These are phyloP conservation scores for Spathaspora passalidarum DNA, from an alignment of 805 yeast genomes.

Conservation along the genomic window DNA sequence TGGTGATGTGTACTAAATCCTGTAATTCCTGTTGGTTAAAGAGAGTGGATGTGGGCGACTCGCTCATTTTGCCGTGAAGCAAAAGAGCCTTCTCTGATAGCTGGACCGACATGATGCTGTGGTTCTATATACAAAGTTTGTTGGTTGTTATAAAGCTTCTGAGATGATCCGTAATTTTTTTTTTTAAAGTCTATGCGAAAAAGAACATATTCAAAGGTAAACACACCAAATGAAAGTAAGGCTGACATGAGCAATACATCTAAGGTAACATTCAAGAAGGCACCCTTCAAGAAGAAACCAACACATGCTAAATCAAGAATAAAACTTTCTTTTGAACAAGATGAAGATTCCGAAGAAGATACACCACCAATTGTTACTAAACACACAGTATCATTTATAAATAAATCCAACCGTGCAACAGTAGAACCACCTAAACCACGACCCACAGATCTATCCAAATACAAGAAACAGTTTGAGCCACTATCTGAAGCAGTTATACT, in stretches of 20 bases:
- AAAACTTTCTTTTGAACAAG: constrained; percentile 18
- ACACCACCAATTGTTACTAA: not conserved
- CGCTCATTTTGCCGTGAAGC: constrained; percentile 66
- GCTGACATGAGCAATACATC: not conserved
- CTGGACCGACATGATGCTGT: constrained; percentile 14
- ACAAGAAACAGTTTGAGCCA: constrained; percentile 9
- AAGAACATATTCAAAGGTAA: too few relatives aligned
- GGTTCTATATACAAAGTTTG: not conserved
- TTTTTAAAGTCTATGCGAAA: not conserved
- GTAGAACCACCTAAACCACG: constrained; percentile 1
- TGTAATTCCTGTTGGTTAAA: constrained; percentile 72
- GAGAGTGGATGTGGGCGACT: constrained; percentile 43
- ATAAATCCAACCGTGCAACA: not conserved
- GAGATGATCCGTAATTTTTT: constrained; percentile 4
- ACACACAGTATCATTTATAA: not conserved
- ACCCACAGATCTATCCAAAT: constrained; percentile 10
- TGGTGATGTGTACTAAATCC: constrained; percentile 40
- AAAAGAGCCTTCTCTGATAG: constrained; percentile 46
- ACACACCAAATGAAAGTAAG: too few relatives aligned
- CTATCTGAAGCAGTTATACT: too few relatives aligned
- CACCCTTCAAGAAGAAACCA: constrained; percentile 9
- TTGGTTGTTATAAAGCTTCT: not conserved
- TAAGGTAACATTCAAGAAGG: constrained; percentile 8
- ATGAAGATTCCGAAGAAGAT: constrained; percentile 12
- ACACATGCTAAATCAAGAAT: constrained; percentile 2